Conservation (phyloP, 805 yeast genomes). For the Candida succiphila region DNA sequence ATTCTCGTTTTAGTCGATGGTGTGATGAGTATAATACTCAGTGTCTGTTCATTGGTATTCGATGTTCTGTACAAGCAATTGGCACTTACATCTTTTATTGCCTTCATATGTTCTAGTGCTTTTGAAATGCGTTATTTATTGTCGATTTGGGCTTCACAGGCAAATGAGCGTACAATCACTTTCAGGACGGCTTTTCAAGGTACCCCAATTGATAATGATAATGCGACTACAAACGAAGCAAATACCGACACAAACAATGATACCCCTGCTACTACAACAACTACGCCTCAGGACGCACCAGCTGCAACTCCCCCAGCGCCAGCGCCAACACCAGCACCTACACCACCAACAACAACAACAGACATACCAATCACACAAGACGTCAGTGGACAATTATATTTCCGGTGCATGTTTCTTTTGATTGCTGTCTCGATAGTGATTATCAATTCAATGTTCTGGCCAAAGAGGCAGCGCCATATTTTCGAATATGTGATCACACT, state of each 20-base stretch:
- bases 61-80: constrained; percentile 55
- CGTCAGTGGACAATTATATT: constrained; percentile 46
- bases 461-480: constrained; percentile 37
- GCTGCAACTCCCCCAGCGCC: constrained; percentile 10
- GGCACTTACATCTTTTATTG: constrained; percentile 58
- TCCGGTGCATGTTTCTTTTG: constrained; percentile 43
- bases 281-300: constrained; percentile 15
- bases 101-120: constrained; percentile 59
- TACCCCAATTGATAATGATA: constrained; percentile 26
- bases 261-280: constrained; percentile 11
- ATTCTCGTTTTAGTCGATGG: constrained; percentile 64
- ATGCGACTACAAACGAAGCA: constrained; percentile 5
- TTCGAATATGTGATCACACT: constrained; percentile 50
- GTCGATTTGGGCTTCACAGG: constrained; percentile 57
- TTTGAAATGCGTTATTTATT: constrained; percentile 72
- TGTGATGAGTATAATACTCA: constrained; percentile 48
- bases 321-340: constrained; percentile 11
- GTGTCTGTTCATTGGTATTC: constrained; percentile 46
- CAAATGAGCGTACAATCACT: constrained; percentile 59
- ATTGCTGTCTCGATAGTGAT: constrained; percentile 48
- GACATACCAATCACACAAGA: constrained; percentile 33
- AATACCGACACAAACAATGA: constrained; percentile 1
- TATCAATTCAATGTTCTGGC: constrained; percentile 54
- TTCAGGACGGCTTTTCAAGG: constrained; percentile 63
- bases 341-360: constrained; percentile 12